Percentiles rank a stretch among this genome's conserved stretches.
Conservation (phyloP, 495 filamentous ascomycete species). For the Hypoxylon fuscum region DNA sequence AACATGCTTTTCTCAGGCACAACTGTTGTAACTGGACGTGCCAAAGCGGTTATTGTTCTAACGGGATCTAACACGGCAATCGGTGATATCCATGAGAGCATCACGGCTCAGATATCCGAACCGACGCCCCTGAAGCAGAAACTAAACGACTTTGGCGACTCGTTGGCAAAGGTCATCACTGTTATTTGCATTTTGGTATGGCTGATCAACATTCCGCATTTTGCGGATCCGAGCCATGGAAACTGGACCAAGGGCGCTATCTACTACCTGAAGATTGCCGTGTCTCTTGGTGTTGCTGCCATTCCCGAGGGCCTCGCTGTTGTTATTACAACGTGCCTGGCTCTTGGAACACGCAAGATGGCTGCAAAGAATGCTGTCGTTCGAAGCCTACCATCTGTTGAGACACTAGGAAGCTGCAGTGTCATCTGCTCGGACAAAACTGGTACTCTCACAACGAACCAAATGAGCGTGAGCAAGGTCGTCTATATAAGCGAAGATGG, state of each 20-base stretch:
- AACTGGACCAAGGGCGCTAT: slow-evolving; percentile 98
- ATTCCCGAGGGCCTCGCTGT: slow-evolving; percentile 98
- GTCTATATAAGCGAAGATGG: slow-evolving; percentile 81
- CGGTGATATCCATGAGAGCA: slow-evolving; percentile 98
- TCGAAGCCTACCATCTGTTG: slow-evolving; percentile 92
- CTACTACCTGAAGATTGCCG: slow-evolving; percentile 99
- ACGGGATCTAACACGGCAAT: slow-evolving; percentile 94
- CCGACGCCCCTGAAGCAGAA: slow-evolving; percentile 98
- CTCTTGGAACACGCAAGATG: slow-evolving; percentile 96
- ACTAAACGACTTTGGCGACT: slow-evolving; percentile 97
- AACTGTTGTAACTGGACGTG: slow-evolving; percentile 93
- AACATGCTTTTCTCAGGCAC: slow-evolving; percentile 99
- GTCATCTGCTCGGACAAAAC: slow-evolving; percentile 99
- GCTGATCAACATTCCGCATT: slow-evolving; percentile 98
- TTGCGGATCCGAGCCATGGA: slow-evolving; percentile 92
- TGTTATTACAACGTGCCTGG: slow-evolving; percentile 96
- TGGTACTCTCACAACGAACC: slow-evolving; percentile 97
- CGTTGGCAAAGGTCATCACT: slow-evolving; percentile 96
- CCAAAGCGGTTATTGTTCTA: slow-evolving; percentile 89
- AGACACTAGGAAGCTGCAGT: slow-evolving; percentile 98
- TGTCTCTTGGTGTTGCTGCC: slow-evolving; percentile 96
- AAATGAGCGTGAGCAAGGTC: slow-evolving; percentile 98
- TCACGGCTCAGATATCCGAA: slow-evolving; percentile 96
- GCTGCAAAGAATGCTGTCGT: slow-evolving; percentile 98
- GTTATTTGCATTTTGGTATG: slow-evolving; percentile 96